Evolutionary conservation across 306 rosid genomes (phyloP).

Genomic region (Betula pendula): DNA sequence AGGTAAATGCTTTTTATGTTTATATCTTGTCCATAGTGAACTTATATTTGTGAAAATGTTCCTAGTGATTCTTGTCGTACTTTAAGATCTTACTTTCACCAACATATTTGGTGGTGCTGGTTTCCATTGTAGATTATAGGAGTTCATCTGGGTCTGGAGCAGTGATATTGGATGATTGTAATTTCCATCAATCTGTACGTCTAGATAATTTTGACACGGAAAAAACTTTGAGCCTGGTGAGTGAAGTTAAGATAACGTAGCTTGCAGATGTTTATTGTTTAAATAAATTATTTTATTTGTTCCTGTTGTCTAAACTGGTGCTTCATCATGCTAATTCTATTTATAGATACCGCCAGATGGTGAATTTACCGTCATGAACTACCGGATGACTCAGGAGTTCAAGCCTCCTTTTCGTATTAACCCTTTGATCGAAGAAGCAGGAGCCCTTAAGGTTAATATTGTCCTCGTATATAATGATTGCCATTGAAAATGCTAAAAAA

Average conservation of each 20-base stretch:
- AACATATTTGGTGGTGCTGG: slow-evolving; percentile 17
- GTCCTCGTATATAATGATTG: neutral
- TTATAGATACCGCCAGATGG: slow-evolving; percentile 86
- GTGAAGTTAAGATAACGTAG: slow-evolving; percentile 24
- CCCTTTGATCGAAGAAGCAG: slow-evolving; percentile 75
- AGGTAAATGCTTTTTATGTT: slow-evolving; percentile 13
- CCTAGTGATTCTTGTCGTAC: slow-evolving; percentile 24
- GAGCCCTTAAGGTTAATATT: slow-evolving; percentile 57
- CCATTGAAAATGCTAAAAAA: neutral
- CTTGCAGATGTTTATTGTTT: neutral
- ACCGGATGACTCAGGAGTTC: slow-evolving; percentile 83
- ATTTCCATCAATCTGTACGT: slow-evolving; percentile 89
- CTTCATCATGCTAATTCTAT: slow-evolving; percentile 24
- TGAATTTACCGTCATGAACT: slow-evolving; percentile 88
- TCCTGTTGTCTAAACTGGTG: slow-evolving; percentile 20
- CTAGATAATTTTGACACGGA: slow-evolving; percentile 74
- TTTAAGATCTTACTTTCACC: slow-evolving; percentile 15
- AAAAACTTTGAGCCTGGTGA: slow-evolving; percentile 72
- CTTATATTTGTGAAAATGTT: slow-evolving; percentile 18
- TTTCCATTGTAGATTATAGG: slow-evolving; percentile 58
- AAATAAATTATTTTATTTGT: neutral
- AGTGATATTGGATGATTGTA: slow-evolving; percentile 82
- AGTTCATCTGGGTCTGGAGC: slow-evolving; percentile 69
- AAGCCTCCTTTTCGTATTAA: slow-evolving; percentile 82
- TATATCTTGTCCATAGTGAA: slow-evolving; percentile 5